These are phyloP conservation scores for Aspergillus homomorphus DNA, from an alignment of 495 filamentous ascomycete species.

Conservation along the genomic window DNA sequence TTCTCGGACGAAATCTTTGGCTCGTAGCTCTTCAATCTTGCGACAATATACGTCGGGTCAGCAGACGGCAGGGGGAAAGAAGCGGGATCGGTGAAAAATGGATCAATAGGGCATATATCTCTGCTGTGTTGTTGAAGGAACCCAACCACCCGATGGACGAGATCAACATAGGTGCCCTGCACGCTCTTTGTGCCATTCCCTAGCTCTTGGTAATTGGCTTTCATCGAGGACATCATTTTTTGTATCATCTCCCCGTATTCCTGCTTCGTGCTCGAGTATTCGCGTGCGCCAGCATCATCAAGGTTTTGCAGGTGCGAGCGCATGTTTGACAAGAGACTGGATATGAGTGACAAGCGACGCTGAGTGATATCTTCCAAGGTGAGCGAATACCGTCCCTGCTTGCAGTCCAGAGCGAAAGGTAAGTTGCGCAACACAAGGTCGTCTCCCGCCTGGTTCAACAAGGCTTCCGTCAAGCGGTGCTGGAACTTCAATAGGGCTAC, in stretches of 20 bases:
- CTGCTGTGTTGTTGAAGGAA: conserved; percentile 64
- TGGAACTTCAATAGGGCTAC: conserved; percentile 66
- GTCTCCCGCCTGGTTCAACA: conserved; percentile 47
- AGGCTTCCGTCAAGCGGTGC: conserved; percentile 53
- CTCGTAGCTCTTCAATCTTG: conserved; percentile 61
- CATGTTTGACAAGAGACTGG: conserved; percentile 64
- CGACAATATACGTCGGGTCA: conserved; percentile 69
- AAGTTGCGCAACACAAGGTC: conserved; percentile 58
- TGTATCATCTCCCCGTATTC: conserved; percentile 56
- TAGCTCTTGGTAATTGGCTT: conserved; percentile 62
- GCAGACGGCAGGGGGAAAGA: conserved; percentile 62
- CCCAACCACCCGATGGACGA: conserved; percentile 62
- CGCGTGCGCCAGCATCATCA: conserved; percentile 25
- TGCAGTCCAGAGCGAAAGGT: conserved; percentile 52
- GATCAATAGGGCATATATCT: conserved; percentile 59
- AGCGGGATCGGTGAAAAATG: conserved; percentile 65
- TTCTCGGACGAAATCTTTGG: conserved; percentile 52
- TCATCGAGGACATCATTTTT: conserved; percentile 64
- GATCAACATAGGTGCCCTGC: conserved; percentile 60
- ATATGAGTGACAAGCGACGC: conserved; percentile 59
- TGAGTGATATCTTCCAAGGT: conserved; percentile 52
- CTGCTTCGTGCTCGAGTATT: conserved; percentile 38
- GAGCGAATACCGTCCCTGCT: conserved; percentile 45
- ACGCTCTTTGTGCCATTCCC: conserved; percentile 35
- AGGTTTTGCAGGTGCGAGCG: conserved; percentile 47